Conservation (phyloP, 2,329 filamentous ascomycete species). For the Thielaviopsis ethacetica region DNA sequence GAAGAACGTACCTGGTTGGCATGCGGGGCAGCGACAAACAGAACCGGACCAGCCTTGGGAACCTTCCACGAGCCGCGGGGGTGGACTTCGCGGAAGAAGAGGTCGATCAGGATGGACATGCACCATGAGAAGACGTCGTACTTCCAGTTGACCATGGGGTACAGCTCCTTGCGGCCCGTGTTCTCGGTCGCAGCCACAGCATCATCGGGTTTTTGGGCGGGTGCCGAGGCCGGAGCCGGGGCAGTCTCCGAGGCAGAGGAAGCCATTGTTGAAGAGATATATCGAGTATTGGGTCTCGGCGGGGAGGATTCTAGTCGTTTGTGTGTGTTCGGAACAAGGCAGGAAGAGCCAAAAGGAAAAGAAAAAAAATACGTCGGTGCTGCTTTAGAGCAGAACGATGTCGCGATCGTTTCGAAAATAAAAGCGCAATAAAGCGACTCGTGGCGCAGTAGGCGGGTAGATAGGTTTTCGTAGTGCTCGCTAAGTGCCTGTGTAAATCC, state of each 20-base stretch:
- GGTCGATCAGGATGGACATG: conserved; percentile 71
- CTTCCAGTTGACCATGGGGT: conserved; percentile 55
- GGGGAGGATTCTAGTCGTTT: not conserved
- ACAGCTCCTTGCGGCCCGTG: conserved; percentile 33
- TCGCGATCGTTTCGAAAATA: not conserved
- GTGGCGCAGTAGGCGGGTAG: too few species aligned
- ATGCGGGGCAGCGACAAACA: conserved; percentile 93
- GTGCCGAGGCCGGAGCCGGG: not conserved
- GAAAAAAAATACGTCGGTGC: not conserved
- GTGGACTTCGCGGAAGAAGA: conserved; percentile 97
- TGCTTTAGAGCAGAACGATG: not conserved
- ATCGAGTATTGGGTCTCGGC: not conserved
- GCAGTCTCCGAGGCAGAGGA: not conserved
- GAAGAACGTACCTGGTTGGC: conserved; percentile 61
- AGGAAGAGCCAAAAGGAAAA: not conserved
- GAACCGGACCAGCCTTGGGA: conserved; percentile 70
- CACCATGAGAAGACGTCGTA: conserved; percentile 66
- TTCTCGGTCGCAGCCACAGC: not conserved
- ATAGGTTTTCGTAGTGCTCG: not conserved
- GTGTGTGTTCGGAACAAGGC: not conserved
- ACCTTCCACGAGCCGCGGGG: conserved; percentile 92
- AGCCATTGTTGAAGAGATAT: not conserved
- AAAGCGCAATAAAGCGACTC: not conserved
- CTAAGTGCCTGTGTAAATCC: not conserved
- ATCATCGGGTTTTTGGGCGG: not conserved